Conservation (phyloP, 495 filamentous ascomycete species). For the Parathielavia hyrcaniae region DNA sequence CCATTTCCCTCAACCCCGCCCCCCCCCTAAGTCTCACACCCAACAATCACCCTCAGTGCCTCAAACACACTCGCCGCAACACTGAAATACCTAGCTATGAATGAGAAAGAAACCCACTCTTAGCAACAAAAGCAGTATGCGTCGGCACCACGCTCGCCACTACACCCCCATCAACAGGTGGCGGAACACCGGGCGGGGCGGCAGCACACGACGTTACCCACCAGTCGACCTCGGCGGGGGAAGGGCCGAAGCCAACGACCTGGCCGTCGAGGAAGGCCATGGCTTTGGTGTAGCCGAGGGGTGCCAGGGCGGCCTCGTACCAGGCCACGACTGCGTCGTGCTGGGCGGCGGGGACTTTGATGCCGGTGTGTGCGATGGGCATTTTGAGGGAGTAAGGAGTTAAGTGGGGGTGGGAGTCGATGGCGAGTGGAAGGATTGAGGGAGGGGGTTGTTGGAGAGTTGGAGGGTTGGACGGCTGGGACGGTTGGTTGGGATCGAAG, state of each 20-base stretch:
- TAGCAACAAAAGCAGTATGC: constrained; percentile 21
- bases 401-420: background rate
- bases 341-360: constrained; percentile 12
- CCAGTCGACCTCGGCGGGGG: constrained; percentile 16
- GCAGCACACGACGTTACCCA: constrained; percentile 14
- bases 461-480: no score
- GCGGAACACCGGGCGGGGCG: background rate
- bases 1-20: no score
- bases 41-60: background rate
- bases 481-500: background rate
- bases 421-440: background rate
- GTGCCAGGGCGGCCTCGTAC: constrained; percentile 22
- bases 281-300: constrained; percentile 23
- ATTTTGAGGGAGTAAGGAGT: constrained; percentile 13
- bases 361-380: constrained; percentile 25
- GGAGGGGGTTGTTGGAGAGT: background rate
- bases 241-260: constrained; percentile 21
- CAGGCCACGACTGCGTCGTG: constrained; percentile 14
- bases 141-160: background rate
- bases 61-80: background rate
- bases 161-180: background rate
- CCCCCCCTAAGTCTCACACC: no score
- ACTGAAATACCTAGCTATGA: no score
- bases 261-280: constrained; percentile 8
- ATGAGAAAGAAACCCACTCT: constrained; percentile 15